Evolutionary conservation across 2,329 filamentous ascomycete species (phyloP), one percentile per base, ranked within the genome.

Genomic region (Ophiostoma sp.): DNA sequence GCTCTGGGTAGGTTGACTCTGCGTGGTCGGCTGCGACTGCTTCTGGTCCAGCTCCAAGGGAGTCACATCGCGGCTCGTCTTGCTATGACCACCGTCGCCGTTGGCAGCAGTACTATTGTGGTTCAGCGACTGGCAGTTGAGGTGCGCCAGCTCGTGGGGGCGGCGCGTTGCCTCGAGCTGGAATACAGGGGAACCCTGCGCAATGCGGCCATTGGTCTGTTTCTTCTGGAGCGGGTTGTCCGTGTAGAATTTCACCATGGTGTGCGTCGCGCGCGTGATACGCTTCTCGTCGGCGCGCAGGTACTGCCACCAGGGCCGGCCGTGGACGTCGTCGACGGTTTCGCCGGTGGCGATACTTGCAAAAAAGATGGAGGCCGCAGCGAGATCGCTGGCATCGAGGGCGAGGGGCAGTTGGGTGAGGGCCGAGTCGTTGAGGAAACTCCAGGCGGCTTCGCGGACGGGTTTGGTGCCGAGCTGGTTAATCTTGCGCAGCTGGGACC

Each of bases 371-470:
- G 94, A 91, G 33, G 90, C 91, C 42, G 95, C 92, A 19, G 95
- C 94, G 71, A 98, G 93, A 52, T 94, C 93, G 55, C 90, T 89
- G 19, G 94, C 89, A 25, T 90, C 89, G 81, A 95, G 92, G 39
- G 97, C 86, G 2, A 99, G 87, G 74, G 95, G 97, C 68, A 98
- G 86, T 55, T 91, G 89, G 0, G 95, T 98, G 74, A 95, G 89
- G 76, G 91, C 93, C 25, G 92, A 92, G 82, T 99, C 96, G 80
- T 97, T 98, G 76, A 97, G 90, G 79, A 98, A 98, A 0, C 94
- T 92, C 94, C 96, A 98, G 0, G 77, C 76, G 19, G 77, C 74
- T 57, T 77, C 76, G 72, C 76, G 75, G 48, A 78, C 36, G 19
- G 74, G 75, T 59, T 77, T 77, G 74, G 69, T 75, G 52, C 71